phyloP scores from a whole-genome alignment of 2,329 filamentous ascomycete species.

The Alternaria ventricosa region DNA sequence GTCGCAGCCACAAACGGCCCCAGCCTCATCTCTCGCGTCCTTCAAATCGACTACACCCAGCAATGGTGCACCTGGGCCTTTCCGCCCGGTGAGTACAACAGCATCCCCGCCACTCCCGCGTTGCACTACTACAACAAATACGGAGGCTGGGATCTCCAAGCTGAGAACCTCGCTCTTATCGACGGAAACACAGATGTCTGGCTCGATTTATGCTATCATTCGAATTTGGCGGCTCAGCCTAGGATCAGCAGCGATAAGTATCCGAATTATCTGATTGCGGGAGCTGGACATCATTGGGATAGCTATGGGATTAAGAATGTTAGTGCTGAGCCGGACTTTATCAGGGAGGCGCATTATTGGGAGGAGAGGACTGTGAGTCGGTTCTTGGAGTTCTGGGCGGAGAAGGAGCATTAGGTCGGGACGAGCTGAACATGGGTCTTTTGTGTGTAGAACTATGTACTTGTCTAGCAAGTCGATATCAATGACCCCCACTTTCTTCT shows the following conservation, averaged over 20 bases:
- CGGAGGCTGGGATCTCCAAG: conserved; percentile 56
- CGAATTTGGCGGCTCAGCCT: conserved; percentile 48
- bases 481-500: not conserved
- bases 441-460: not conserved
- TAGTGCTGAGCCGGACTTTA: conserved; percentile 58
- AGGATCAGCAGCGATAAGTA: conserved; percentile 52
- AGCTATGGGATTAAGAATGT: conserved; percentile 52
- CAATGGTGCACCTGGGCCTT: conserved; percentile 65
- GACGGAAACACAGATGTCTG: conserved; percentile 62
- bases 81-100: conserved; percentile 54
- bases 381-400: conserved; percentile 29
- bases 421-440: not conserved
- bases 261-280: conserved; percentile 58
- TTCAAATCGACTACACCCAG: conserved; percentile 59
- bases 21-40: conserved; percentile 56
- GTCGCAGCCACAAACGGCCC: conserved; percentile 54
- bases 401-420: conserved; percentile 3
- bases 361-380: conserved; percentile 56
- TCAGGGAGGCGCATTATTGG: conserved; percentile 59
- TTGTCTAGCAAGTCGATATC: not conserved
- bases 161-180: conserved; percentile 58
- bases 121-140: conserved; percentile 54
- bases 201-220: conserved; percentile 61
- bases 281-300: conserved; percentile 62
- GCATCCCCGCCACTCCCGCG: conserved; percentile 54